Base-by-base conservation (phyloP, 495 filamentous ascomycete genomes). In the Xylaria cubensis region DNA sequence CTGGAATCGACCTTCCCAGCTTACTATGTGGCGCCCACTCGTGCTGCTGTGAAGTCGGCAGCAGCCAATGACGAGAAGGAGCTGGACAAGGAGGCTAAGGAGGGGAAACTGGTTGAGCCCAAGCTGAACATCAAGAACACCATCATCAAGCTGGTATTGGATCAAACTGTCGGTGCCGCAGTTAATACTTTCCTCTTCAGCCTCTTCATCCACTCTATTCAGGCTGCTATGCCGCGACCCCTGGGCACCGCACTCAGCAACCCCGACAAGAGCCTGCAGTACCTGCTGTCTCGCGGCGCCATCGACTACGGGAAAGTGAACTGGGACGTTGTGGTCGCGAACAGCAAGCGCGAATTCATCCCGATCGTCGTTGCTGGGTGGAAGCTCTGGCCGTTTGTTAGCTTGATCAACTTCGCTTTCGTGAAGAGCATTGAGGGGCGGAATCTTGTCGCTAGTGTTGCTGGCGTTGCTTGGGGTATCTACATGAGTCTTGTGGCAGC, bases 351-450 rank as follows among this genome's bases (percentile, higher is more conserved):
- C 78, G 90, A 95, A 78, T 94, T 94, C 65, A 88, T 85, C 78
- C 86, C 88, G 0, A 83, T 99, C 63, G 88, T 94, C 72, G 77
- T 85, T 64, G 94, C 95, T 0, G 90, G 94, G 1, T 88, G 91
- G 77, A 94, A 91, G 80, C 87, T 97, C 50, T 95, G 96, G 89
- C 96, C 96, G 2, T 61, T 90, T n/a, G 92, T 98, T 8, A 92
- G 91, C 64, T 59, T 92, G 29, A 75, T 96, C 26, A 93, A 94
- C 80, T 98, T 93, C 79, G 89, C 90, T 0, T 86, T 97, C 58
- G 84, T 99, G 29, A 81, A 80, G 77, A 93, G 91, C 6, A 89
- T 96, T 17, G 88, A 96, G 75, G 85, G 86, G 44, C 84, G 95
- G 72, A 90, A 92, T 58, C 83, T 98, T 36, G 89, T 95, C 80